Conservation (phyloP, 768 basidiomycete species). For the Roridomyces roridus region DNA sequence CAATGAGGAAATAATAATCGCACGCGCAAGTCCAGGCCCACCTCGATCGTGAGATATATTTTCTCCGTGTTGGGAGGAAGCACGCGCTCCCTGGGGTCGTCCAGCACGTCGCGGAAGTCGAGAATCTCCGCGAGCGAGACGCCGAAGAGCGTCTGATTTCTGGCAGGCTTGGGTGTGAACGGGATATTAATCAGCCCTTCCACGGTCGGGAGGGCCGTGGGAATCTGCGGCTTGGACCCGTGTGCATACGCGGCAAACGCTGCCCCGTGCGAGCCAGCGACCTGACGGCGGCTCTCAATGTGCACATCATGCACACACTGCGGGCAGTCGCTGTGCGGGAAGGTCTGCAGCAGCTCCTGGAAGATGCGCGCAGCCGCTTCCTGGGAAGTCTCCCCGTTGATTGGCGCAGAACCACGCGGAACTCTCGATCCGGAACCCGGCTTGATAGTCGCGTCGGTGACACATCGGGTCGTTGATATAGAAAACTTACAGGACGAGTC, state of each 20-base stretch:
- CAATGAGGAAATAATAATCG: neutral
- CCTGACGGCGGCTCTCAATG: slow-evolving; percentile 18
- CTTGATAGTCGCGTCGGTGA: neutral
- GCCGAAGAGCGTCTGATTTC: slow-evolving; percentile 6
- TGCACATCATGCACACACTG: slow-evolving; percentile 20
- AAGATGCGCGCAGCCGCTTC: slow-evolving; percentile 10
- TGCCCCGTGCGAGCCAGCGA: slow-evolving; percentile 11
- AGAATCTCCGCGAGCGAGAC: slow-evolving; percentile 23
- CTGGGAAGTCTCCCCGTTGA: neutral
- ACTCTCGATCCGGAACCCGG: neutral
- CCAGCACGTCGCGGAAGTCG: slow-evolving; percentile 23
- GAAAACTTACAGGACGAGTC: too few species aligned
- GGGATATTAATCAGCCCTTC: slow-evolving; percentile 21
- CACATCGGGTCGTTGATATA: too few species aligned
- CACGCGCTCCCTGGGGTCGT: slow-evolving; percentile 16
- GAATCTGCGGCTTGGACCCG: slow-evolving; percentile 15
- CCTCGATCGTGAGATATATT: slow-evolving; percentile 21
- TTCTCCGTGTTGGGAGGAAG: slow-evolving; percentile 12
- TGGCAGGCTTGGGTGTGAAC: slow-evolving; percentile 16
- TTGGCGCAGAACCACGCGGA: neutral
- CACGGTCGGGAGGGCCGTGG: slow-evolving; percentile 5
- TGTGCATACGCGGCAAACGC: slow-evolving; percentile 17
- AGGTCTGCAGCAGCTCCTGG: slow-evolving; percentile 4
- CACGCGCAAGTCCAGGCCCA: neutral
- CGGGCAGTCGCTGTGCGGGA: slow-evolving; percentile 4